A percentile compares a stretch with the other conserved stretches of the same genome.
phyloP scores from a whole-genome alignment of 805 yeast species.

The Yamadazyma takamatsuzukensis region DNA sequence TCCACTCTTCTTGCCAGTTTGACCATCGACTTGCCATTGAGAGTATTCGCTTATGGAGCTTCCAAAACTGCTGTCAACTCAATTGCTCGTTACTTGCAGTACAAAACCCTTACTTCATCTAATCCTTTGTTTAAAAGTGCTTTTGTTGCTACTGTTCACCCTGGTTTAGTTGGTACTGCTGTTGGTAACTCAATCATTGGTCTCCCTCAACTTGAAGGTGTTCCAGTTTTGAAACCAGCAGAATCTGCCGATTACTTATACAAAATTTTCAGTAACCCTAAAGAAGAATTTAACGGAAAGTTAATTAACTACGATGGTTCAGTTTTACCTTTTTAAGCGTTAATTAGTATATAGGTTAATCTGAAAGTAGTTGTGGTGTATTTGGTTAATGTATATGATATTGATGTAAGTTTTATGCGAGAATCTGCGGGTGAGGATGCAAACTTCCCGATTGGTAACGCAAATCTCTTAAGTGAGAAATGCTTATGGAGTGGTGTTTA shows the following conservation, averaged over 20 bases:
- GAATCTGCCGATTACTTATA: neutral
- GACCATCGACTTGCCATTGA: neutral
- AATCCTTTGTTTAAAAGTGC: constrained; percentile 1
- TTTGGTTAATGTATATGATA: no score
- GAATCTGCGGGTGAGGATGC: no score
- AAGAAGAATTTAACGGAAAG: neutral
- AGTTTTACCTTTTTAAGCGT: neutral
- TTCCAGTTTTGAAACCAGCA: neutral
- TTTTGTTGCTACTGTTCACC: neutral
- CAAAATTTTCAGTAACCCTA: neutral
- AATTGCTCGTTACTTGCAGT: constrained; percentile 5
- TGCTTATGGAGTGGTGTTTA: no score
- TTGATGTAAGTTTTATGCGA: no score
- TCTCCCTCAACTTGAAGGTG: neutral
- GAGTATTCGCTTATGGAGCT: constrained; percentile 19
- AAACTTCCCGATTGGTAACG: no score
- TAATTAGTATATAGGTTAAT: no score
- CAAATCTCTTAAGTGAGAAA: no score
- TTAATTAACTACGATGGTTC: neutral
- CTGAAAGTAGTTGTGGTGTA: no score
- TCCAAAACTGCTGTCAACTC: constrained; percentile 35
- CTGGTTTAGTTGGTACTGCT: constrained; percentile 7
- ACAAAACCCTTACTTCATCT: neutral
- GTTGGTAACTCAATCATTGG: no score
- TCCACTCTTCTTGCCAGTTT: constrained; percentile 13